Conservation (phyloP, 2,329 filamentous ascomycete species). For the Microsporum audouinii region DNA sequence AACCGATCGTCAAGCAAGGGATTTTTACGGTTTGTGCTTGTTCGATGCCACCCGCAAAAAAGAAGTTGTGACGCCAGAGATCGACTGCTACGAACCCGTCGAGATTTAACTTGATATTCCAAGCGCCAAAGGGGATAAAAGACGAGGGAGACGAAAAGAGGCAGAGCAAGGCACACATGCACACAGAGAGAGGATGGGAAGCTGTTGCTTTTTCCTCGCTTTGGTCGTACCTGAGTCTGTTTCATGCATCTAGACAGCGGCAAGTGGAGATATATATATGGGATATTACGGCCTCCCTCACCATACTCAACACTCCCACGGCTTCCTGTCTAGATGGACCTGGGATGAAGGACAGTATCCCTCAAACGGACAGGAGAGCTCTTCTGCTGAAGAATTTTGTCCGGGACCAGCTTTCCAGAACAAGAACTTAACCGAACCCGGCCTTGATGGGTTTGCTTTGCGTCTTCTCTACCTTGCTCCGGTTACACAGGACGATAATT, state of each 20-base stretch:
- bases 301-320: neutral
- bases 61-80: neutral
- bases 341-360: too few species aligned
- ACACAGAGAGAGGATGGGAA: neutral
- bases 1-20: neutral
- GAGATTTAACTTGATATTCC: too few species aligned
- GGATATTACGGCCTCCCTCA: neutral
- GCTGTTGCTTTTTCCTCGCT: neutral
- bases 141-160: neutral
- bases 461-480: neutral
- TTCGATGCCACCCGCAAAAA: slow-evolving; percentile 1
- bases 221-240: neutral
- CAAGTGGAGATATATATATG: neutral
- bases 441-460: neutral
- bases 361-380: too few species aligned
- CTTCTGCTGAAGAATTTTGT: neutral
- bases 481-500: neutral
- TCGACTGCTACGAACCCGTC: neutral
- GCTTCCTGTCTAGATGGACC: too few species aligned
- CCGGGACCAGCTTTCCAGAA: neutral
- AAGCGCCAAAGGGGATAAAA: neutral
- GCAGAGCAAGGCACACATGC: neutral
- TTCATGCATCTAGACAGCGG: neutral
- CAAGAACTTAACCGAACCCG: too few species aligned
- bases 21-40: slow-evolving; percentile 2